Percentiles rank a stretch among this genome's conserved stretches.
Conservation (phyloP, 1,284 basidiomycete genomes). For the Rhodotorula sp. region DNA sequence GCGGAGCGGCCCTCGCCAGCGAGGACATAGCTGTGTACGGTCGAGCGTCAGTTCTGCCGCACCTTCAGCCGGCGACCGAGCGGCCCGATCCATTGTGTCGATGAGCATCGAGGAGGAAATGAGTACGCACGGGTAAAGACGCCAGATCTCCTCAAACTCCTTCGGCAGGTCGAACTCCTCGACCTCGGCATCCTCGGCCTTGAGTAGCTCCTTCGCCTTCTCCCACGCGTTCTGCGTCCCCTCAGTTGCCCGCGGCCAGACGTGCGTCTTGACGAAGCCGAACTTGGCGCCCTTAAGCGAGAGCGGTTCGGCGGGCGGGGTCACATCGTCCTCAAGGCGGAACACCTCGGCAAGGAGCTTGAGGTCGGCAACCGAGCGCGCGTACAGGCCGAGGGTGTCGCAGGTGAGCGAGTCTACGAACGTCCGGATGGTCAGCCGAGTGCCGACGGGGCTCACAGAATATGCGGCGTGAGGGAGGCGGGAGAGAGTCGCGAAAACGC, state of each 20-base stretch:
- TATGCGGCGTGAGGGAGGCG: no score
- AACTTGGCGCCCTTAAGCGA: conserved; percentile 42
- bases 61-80: neutral
- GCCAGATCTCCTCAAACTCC: conserved; percentile 23
- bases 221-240: conserved; percentile 17
- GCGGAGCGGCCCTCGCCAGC: conserved; percentile 30
- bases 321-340: conserved; percentile 42
- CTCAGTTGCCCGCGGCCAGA: conserved; percentile 34
- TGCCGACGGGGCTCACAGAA: no score
- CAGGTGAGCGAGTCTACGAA: conserved; percentile 39
- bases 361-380: conserved; percentile 46
- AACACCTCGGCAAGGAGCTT: conserved; percentile 46
- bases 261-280: conserved; percentile 44
- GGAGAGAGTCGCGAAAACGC: no score
- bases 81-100: no score
- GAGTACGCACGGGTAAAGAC: conserved; percentile 14
- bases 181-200: conserved; percentile 31
- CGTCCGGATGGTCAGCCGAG: no score
- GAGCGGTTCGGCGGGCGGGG: conserved; percentile 32
- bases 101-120: neutral
- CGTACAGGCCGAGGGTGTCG: conserved; percentile 49
- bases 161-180: conserved; percentile 31
- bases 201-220: conserved; percentile 23
- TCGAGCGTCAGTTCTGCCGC: no score
- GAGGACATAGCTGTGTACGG: conserved; percentile 16